These are phyloP conservation scores for Beauveria sp. DNA, from an alignment of 2,329 filamentous ascomycete species.

Conservation along the genomic window DNA sequence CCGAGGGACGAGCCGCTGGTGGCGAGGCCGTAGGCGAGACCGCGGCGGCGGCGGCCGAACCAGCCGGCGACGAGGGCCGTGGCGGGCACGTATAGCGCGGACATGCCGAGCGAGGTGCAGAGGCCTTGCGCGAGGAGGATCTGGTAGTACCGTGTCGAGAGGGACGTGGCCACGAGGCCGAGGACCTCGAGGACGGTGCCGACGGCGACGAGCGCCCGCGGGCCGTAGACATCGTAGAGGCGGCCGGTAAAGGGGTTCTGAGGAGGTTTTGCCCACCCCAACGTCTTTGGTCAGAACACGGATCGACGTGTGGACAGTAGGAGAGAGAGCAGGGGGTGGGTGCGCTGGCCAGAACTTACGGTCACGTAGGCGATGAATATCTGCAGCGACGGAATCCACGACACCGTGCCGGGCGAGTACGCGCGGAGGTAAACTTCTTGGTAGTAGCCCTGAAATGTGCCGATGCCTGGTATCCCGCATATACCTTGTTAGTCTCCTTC, in stretches of 20 bases:
- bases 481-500: neutral
- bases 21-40: constrained; percentile 21
- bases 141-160: constrained; percentile 9
- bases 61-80: constrained; percentile 13
- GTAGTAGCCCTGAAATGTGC: constrained; percentile 48
- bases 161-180: constrained; percentile 7
- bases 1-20: constrained; percentile 23
- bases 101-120: constrained; percentile 12
- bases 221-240: constrained; percentile 29
- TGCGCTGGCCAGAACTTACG: constrained; percentile 12
- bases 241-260: constrained; percentile 32
- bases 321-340: neutral
- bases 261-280: too few species aligned
- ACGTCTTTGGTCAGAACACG: too few species aligned
- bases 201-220: constrained; percentile 12
- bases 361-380: constrained; percentile 23
- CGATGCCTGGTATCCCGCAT: constrained; percentile 21
- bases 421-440: constrained; percentile 32
- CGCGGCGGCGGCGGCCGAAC: constrained; percentile 18
- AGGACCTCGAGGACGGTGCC: constrained; percentile 9
- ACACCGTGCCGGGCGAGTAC: constrained; percentile 39
- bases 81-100: constrained; percentile 11
- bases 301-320: neutral
- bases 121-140: constrained; percentile 11
- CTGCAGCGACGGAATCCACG: constrained; percentile 47